A percentile compares a stretch with the other conserved stretches of the same genome.
These are phyloP conservation scores for Alternaria incomplexa DNA, from an alignment of 2,329 filamentous ascomycete genomes.

Conservation along the genomic window DNA sequence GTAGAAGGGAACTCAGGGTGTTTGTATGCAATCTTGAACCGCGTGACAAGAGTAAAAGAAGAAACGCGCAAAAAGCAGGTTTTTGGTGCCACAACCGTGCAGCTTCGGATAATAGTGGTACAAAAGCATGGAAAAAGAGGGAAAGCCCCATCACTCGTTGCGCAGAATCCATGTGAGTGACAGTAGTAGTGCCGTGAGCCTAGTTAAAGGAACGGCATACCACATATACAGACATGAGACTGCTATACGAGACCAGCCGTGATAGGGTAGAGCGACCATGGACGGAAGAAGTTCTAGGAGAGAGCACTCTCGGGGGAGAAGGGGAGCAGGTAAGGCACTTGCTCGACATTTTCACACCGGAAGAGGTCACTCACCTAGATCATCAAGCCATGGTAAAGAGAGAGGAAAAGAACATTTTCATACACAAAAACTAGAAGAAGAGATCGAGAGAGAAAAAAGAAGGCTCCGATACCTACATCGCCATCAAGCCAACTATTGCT, in stretches of 20 bases:
- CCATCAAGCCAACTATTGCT: conserved; percentile 32
- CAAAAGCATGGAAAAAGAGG: conserved; percentile 5
- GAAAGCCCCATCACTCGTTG: conserved; percentile 6
- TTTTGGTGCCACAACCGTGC: conserved; percentile 16
- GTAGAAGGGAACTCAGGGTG: too few relatives aligned
- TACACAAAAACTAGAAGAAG: conserved; percentile 32
- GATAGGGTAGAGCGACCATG: not conserved
- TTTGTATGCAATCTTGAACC: not conserved
- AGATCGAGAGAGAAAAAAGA: not conserved
- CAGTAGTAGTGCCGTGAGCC: conserved; percentile 36
- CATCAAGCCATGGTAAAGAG: conserved; percentile 16
- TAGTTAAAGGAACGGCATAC: conserved; percentile 45
- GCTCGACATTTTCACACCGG: conserved; percentile 22
- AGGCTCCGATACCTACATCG: not conserved
- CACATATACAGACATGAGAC: conserved; percentile 1
- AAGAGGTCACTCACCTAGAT: conserved; percentile 27
- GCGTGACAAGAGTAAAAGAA: not conserved
- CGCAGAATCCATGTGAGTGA: not conserved
- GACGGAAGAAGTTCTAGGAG: not conserved
- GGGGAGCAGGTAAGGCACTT: not conserved
- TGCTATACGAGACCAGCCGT: conserved; percentile 24
- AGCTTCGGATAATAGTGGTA: conserved; percentile 14
- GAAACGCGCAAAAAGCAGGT: conserved; percentile 1
- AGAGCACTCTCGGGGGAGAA: conserved; percentile 23
- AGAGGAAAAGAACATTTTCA: conserved; percentile 31